These are phyloP conservation scores for Tetraselmis striata DNA, from an alignment of 139 green algal species.

Conservation along the genomic window DNA sequence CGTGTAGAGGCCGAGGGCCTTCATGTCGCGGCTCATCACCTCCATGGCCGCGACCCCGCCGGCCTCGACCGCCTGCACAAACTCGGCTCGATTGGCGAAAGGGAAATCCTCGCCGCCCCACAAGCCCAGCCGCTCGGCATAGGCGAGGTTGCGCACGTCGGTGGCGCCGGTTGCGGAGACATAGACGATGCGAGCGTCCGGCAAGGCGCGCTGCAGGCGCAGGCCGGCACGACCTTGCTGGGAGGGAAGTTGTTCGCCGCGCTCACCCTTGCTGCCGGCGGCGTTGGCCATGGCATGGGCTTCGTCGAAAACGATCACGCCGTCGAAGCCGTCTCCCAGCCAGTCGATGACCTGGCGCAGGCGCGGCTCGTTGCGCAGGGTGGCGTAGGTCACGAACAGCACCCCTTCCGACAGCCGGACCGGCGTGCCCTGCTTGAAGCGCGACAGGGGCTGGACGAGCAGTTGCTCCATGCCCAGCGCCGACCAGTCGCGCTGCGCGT, in stretches of 20 bases:
- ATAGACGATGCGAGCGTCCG: conserved; percentile 52
- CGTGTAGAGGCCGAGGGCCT: conserved; percentile 38
- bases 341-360: conserved; percentile 70
- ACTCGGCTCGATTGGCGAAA: conserved; percentile 27
- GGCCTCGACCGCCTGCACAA: conserved; percentile 22
- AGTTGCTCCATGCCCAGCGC: too few species aligned
- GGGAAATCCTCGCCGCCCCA: conserved; percentile 41
- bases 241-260: too few species aligned
- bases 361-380: conserved; percentile 37
- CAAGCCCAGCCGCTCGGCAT: conserved; percentile 57
- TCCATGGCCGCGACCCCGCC: conserved; percentile 49
- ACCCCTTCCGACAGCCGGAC: too few species aligned
- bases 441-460: too few species aligned
- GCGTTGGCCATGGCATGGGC: too few species aligned
- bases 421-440: too few species aligned
- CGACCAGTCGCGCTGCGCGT: too few species aligned
- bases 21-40: conserved; percentile 55
- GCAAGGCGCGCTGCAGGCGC: conserved; percentile 39
- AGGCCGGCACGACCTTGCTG: too few species aligned
- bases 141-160: conserved; percentile 51
- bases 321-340: conserved; percentile 59
- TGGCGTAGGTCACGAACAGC: conserved; percentile 83
- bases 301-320: conserved; percentile 75
- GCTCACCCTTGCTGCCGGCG: too few species aligned
- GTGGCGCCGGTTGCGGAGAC: conserved; percentile 50